These are phyloP conservation scores for Trichaptum fuscoviolaceum DNA, from an alignment of 768 basidiomycete species.

Conservation along the genomic window DNA sequence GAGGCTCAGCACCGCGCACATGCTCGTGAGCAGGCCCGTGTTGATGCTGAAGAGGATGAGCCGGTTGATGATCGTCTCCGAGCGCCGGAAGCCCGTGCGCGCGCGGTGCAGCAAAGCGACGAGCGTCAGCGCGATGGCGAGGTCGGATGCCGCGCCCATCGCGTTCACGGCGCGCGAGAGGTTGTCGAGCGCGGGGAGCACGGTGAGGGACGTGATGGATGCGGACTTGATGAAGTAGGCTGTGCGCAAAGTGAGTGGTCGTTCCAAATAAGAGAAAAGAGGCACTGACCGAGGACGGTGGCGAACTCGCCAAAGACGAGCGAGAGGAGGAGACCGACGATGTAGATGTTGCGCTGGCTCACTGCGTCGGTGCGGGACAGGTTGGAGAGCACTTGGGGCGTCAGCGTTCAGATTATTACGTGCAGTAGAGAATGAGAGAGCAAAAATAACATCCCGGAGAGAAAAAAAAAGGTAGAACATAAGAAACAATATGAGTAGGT, in stretches of 20 bases:
- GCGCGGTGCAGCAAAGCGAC: background rate
- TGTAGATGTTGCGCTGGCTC: background rate
- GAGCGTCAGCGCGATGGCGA: constrained; percentile 3
- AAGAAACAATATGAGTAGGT: too few relatives aligned
- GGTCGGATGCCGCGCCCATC: constrained; percentile 3
- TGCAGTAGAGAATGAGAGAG: background rate
- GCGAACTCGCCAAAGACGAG: background rate
- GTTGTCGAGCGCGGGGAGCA: background rate
- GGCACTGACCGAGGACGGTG: background rate
- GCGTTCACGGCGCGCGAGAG: constrained; percentile 3
- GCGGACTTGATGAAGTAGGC: background rate
- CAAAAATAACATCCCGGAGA: background rate
- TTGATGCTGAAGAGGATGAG: constrained; percentile 13
- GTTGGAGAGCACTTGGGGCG: background rate
- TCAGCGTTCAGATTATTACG: background rate
- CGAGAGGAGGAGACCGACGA: background rate
- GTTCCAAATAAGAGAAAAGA: background rate
- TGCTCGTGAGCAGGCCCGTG: constrained; percentile 10
- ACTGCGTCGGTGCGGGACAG: background rate
- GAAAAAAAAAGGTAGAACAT: background rate
- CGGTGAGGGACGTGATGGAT: background rate
- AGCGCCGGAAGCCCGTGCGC: constrained; percentile 3
- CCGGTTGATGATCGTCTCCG: constrained; percentile 11
- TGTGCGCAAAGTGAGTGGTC: background rate
- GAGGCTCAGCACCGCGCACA: constrained; percentile 1